Evolutionary conservation across 2,329 filamentous ascomycete genomes (phyloP).

Genomic region (Trichophyton benhamiae): DNA sequence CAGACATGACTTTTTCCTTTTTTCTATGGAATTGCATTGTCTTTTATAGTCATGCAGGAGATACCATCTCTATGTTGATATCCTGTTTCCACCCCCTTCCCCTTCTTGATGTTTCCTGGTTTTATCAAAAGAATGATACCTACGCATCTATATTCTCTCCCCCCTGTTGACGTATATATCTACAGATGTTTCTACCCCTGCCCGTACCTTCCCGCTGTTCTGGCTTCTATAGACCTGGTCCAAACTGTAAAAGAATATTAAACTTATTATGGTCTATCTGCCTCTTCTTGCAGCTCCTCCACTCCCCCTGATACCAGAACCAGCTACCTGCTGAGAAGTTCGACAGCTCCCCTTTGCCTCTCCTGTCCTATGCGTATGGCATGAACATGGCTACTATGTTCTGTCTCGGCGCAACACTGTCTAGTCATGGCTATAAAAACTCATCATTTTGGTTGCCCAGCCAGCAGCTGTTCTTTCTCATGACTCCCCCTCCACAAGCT

Average conservation of each 20-base stretch:
- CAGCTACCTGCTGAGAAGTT: not conserved
- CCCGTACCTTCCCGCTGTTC: not conserved
- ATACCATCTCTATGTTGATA: not conserved
- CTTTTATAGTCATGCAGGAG: constrained; percentile 4
- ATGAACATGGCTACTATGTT: not conserved
- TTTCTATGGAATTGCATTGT: not conserved
- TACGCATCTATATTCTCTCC: not conserved
- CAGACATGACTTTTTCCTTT: not conserved
- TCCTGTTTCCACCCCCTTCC: not conserved
- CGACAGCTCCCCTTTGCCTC: not conserved
- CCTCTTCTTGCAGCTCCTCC: not conserved
- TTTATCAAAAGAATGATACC: not conserved
- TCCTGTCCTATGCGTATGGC: not conserved
- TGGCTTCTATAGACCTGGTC: constrained; percentile 4
- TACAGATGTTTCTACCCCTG: not conserved
- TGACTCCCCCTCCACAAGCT: not conserved
- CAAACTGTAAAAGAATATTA: constrained; percentile 1
- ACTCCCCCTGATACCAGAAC: not conserved
- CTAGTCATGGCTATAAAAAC: not conserved
- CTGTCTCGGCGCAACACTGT: not conserved
- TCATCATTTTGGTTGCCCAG: not conserved
- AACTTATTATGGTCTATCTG: not conserved
- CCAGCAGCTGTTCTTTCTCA: not conserved
- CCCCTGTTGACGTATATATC: not conserved
- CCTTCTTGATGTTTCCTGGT: not conserved